A percentile compares a stretch with the other conserved stretches of the same genome.
Evolutionary conservation across 1,139 yeast species (phyloP).

Genomic region (Sugiyamaella novakii): DNA sequence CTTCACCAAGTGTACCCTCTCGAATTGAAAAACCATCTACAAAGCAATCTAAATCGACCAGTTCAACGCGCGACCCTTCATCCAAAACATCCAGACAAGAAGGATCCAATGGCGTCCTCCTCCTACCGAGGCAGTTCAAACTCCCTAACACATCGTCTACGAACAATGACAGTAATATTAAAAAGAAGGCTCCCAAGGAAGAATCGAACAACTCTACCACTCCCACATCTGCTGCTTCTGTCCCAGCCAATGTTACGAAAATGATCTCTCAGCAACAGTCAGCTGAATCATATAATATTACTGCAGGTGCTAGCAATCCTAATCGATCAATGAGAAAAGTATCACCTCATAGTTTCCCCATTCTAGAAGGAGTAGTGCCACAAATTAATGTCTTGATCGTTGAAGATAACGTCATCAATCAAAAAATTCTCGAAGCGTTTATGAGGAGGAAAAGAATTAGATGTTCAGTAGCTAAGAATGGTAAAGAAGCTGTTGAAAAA

Average conservation of each 20-base stretch:
- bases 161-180: constrained; percentile 7
- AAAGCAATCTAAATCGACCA: background rate
- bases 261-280: constrained; percentile 4
- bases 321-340: constrained; percentile 15
- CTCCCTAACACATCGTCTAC: constrained; percentile 26
- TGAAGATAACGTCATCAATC: constrained; percentile 94
- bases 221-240: background rate
- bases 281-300: constrained; percentile 3
- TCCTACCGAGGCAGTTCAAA: constrained; percentile 38
- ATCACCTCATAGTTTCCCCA: constrained; percentile 21
- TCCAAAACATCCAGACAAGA: constrained; percentile 11
- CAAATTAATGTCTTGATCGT: constrained; percentile 89
- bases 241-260: background rate
- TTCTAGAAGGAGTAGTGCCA: constrained; percentile 51
- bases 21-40: constrained; percentile 11
- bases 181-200: constrained; percentile 2
- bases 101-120: constrained; percentile 36
- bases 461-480: constrained; percentile 85
- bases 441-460: constrained; percentile 82
- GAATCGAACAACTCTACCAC: background rate
- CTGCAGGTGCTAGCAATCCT: constrained; percentile 16
- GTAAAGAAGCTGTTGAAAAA: constrained; percentile 87
- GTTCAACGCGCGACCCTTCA: background rate
- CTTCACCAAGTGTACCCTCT: background rate
- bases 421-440: constrained; percentile 90